Conservation (phyloP, 768 basidiomycete genomes). For the Suillus subluteus region DNA sequence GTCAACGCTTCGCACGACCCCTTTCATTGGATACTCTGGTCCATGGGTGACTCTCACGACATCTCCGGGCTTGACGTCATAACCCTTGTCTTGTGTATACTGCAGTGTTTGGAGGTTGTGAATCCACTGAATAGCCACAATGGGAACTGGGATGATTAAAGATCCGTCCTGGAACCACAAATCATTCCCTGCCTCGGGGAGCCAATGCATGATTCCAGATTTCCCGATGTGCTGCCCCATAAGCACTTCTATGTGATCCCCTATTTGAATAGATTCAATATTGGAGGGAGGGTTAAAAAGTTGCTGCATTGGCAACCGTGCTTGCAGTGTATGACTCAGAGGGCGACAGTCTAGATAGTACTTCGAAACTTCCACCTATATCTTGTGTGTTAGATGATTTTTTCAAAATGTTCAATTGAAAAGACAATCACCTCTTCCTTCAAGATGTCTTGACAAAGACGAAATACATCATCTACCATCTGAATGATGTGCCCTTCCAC, state of each 20-base stretch:
- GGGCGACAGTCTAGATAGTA: not conserved
- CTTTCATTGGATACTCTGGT: not conserved
- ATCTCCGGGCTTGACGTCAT: too few species aligned
- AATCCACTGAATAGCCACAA: not conserved
- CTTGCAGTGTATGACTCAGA: not conserved
- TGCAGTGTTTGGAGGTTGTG: not conserved
- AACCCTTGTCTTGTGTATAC: too few species aligned
- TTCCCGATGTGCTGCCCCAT: not conserved
- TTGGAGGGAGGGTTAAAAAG: not conserved
- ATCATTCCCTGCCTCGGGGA: not conserved
- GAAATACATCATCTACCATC: too few species aligned
- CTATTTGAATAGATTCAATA: not conserved
- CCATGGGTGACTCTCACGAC: not conserved
- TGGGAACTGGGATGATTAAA: not conserved
- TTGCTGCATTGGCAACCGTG: not conserved
- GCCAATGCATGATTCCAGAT: not conserved
- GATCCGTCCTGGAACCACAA: not conserved
- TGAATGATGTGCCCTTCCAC: too few species aligned
- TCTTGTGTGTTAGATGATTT: too few species aligned
- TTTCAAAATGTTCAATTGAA: too few species aligned
- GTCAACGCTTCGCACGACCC: not conserved
- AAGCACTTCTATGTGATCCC: not conserved
- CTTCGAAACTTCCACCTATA: too few species aligned
- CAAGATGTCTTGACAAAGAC: too few species aligned
- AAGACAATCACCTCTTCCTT: too few species aligned